Conservation (phyloP, 192 early-diverging fungal species). For the Radiomyces spectabilis region DNA sequence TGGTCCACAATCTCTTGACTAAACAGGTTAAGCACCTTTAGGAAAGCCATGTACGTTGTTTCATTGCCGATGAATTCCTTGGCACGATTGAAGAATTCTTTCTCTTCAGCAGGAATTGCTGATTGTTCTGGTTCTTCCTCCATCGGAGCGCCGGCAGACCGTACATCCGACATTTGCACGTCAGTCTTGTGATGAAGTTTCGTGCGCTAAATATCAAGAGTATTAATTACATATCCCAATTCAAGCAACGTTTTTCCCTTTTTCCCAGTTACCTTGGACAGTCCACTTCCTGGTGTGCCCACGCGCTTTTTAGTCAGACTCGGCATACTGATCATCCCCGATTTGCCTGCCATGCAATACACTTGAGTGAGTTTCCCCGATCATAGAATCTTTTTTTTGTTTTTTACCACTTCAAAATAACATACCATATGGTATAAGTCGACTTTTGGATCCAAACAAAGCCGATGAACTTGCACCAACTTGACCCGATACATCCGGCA, state of each 20-base stretch:
- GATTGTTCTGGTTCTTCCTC: conserved; percentile 4
- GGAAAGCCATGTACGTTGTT: conserved; percentile 85
- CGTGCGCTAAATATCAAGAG: neutral
- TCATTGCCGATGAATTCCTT: conserved; percentile 83
- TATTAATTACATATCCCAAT: neutral
- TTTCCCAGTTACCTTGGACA: neutral
- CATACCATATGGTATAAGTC: conserved; percentile 2
- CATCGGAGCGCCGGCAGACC: neutral
- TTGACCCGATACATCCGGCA: conserved; percentile 76
- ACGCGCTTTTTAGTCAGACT: neutral
- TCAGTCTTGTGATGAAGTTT: neutral
- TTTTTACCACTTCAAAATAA: neutral
- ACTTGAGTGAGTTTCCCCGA: neutral
- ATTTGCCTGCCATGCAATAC: neutral
- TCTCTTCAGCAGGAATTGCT: conserved; percentile 60
- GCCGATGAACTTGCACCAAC: conserved; percentile 28
- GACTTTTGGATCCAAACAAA: conserved; percentile 21
- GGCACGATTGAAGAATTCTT: conserved; percentile 90
- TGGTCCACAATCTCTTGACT: conserved; percentile 90
- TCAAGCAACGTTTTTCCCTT: neutral
- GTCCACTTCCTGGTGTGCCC: neutral
- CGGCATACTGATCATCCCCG: neutral
- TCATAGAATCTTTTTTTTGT: neutral
- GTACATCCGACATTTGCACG: conserved; percentile 7
- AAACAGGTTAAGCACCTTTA: conserved; percentile 90